A percentile compares a stretch with the other conserved stretches of the same genome.
Conservation (phyloP, 441 rosid genomes). For the Jatropha podagrica region DNA sequence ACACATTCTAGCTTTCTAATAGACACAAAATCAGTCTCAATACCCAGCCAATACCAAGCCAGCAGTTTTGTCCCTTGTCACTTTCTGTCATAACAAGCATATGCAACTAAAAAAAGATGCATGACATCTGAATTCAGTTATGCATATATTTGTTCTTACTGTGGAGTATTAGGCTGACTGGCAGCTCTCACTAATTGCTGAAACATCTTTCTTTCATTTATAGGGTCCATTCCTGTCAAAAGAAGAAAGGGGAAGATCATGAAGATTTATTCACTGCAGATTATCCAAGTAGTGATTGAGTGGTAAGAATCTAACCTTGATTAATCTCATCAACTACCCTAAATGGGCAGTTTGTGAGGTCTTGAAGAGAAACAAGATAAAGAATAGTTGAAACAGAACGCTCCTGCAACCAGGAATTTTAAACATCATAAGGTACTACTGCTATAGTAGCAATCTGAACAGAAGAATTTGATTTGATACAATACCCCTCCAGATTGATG, state of each 20-base stretch:
- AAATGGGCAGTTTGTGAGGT: slow-evolving; percentile 95
- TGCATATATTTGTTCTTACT: slow-evolving; percentile 46
- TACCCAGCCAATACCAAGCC: background rate
- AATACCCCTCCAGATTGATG: slow-evolving; percentile 98
- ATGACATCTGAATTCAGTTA: background rate
- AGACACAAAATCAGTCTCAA: too few relatives aligned
- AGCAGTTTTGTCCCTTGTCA: too few relatives aligned
- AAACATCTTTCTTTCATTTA: slow-evolving; percentile 98
- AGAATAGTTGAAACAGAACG: slow-evolving; percentile 94
- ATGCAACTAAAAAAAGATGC: background rate
- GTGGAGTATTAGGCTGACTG: slow-evolving; percentile 92
- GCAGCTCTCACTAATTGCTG: slow-evolving; percentile 97
- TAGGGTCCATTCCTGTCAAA: slow-evolving; percentile 88
- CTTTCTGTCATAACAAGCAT: background rate
- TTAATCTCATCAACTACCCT: slow-evolving; percentile 97
- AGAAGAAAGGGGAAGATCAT: slow-evolving; percentile 1
- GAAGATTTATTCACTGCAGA: background rate
- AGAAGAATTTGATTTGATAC: slow-evolving; percentile 3
- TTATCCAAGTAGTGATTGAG: background rate
- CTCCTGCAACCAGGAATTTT: slow-evolving; percentile 43
- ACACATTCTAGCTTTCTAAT: background rate
- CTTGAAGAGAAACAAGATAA: slow-evolving; percentile 97
- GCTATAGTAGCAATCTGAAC: slow-evolving; percentile 6
- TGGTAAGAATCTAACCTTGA: slow-evolving; percentile 57
- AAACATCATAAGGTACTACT: slow-evolving; percentile 6